A percentile compares a stretch with the other conserved stretches of the same genome.
Evolutionary conservation across 1,139 yeast genomes (phyloP).

Genomic region (Candida albicans): DNA sequence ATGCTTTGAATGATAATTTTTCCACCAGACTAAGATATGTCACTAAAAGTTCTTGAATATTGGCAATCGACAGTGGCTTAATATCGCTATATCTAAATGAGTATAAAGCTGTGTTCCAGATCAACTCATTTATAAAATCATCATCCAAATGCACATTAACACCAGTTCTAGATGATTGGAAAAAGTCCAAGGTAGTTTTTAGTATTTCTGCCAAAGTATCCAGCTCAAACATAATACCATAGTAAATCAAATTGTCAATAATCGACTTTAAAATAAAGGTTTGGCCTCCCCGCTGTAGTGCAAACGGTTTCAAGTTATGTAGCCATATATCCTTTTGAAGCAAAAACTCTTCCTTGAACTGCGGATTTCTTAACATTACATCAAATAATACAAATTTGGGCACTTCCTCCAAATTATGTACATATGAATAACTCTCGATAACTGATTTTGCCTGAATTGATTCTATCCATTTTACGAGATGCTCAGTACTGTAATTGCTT

Average conservation of each 20-base stretch:
- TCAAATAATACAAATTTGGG: slow-evolving; percentile 41
- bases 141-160: slow-evolving; percentile 14
- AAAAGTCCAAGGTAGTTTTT: slow-evolving; percentile 16
- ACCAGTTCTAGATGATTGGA: slow-evolving; percentile 16
- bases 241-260: slow-evolving; percentile 28
- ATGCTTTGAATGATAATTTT: slow-evolving; percentile 30
- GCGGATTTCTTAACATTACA: slow-evolving; percentile 37
- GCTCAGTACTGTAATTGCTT: slow-evolving; percentile 11
- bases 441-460: slow-evolving; percentile 29
- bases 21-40: slow-evolving; percentile 14
- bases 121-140: slow-evolving; percentile 21
- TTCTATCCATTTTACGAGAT: slow-evolving; percentile 29
- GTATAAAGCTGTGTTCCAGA: slow-evolving; percentile 26
- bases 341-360: slow-evolving; percentile 29
- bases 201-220: slow-evolving; percentile 20
- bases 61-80: slow-evolving; percentile 7
- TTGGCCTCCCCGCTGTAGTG: slow-evolving; percentile 19
- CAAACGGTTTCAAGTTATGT: slow-evolving; percentile 19
- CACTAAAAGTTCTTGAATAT: slow-evolving; percentile 33
- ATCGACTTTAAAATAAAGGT: slow-evolving; percentile 20
- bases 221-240: slow-evolving; percentile 27
- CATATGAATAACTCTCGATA: slow-evolving; percentile 27
- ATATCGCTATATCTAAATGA: slow-evolving; percentile 11
- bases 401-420: slow-evolving; percentile 27
- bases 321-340: slow-evolving; percentile 43